These are phyloP conservation scores for Hypsizygus marmoreus DNA, from an alignment of 768 basidiomycete genomes.

Conservation along the genomic window DNA sequence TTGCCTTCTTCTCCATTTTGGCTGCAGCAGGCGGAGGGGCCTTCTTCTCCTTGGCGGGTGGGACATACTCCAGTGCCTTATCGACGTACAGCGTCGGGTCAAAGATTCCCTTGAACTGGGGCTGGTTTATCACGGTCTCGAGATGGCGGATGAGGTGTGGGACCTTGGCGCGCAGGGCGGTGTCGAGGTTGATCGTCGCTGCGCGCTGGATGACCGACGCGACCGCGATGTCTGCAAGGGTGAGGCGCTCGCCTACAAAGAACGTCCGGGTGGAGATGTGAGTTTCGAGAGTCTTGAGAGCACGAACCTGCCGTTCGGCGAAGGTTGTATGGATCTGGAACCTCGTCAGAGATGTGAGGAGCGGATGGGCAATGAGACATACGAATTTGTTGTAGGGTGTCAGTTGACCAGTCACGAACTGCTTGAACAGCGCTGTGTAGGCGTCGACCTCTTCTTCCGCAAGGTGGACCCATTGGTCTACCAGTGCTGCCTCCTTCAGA, in stretches of 20 bases:
- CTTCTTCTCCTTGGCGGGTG: conserved; percentile 82
- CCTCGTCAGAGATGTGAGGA: no score
- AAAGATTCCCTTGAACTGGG: conserved; percentile 67
- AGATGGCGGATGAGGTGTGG: conserved; percentile 82
- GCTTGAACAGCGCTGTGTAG: conserved; percentile 27
- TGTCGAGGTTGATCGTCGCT: conserved; percentile 63
- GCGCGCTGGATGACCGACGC: conserved; percentile 60
- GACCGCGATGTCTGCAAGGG: conserved; percentile 82
- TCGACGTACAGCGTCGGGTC: conserved; percentile 63
- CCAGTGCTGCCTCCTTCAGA: conserved; percentile 54
- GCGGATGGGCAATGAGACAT: conserved; percentile 32
- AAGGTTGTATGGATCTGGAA: conserved; percentile 64
- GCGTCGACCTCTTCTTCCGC: conserved; percentile 54
- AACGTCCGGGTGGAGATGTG: conserved; percentile 82
- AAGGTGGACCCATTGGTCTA: conserved; percentile 74
- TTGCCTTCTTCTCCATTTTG: conserved; percentile 65
- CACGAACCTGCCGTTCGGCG: conserved; percentile 53
- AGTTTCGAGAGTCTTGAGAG: conserved; percentile 68
- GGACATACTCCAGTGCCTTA: conserved; percentile 67
- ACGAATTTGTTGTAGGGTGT: conserved; percentile 70
- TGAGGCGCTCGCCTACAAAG: conserved; percentile 93
- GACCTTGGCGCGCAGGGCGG: conserved; percentile 60
- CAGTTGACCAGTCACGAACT: conserved; percentile 41
- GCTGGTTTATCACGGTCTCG: conserved; percentile 88
- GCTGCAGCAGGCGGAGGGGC: conserved; percentile 52